Percentiles rank a stretch among this genome's conserved stretches.
Conservation (phyloP, 1,284 basidiomycete genomes). For the Ganoderma lucidum region DNA sequence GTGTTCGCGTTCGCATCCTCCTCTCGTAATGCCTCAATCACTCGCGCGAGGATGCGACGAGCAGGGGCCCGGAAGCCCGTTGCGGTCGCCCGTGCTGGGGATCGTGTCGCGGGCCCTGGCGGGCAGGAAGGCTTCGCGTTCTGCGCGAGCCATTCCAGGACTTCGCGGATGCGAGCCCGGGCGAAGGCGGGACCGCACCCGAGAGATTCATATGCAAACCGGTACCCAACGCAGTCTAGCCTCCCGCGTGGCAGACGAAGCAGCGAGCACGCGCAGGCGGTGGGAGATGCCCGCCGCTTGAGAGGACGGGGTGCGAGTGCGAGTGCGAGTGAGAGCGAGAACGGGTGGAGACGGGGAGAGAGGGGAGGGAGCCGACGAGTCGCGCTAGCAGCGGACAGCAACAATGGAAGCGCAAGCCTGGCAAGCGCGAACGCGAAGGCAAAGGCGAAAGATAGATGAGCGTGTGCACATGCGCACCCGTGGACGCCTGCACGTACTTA, state of each 20-base stretch:
- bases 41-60: conserved; percentile 4
- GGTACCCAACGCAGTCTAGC: not conserved
- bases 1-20: not conserved
- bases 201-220: not conserved
- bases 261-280: not conserved
- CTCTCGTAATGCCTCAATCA: not conserved
- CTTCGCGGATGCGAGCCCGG: not conserved
- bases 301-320: not conserved
- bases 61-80: not conserved
- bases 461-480: conserved; percentile 3
- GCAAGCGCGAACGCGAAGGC: conserved; percentile 1
- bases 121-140: not conserved
- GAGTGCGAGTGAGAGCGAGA: not conserved
- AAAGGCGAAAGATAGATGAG: conserved; percentile 2
- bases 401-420: not conserved
- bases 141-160: conserved; percentile 2
- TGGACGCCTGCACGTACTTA: not conserved
- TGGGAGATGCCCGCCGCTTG: not conserved
- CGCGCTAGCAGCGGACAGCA: not conserved
- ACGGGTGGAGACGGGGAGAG: not conserved
- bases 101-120: not conserved
- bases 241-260: not conserved
- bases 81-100: not conserved
- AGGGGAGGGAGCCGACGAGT: not conserved
- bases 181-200: conserved; percentile 3